Percentiles rank a stretch among this genome's conserved stretches.
These are phyloP conservation scores for Delonix regia DNA, from an alignment of 306 rosid genomes.

Conservation along the genomic window DNA sequence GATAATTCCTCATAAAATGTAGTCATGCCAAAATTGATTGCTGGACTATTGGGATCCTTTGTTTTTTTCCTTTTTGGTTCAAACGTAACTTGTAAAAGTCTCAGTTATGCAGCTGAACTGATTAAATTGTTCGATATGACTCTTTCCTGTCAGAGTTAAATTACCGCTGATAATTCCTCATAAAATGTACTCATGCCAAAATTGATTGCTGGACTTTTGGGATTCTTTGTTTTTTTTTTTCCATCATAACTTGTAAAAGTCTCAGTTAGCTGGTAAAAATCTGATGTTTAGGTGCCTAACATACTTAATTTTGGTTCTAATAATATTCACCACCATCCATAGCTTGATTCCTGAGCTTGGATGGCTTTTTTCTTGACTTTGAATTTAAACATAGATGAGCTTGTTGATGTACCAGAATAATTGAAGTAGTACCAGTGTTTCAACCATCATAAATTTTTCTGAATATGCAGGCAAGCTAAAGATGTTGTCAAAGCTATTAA, in stretches of 20 bases:
- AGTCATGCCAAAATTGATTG: not conserved
- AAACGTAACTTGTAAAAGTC: no score
- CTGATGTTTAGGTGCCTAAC: not conserved
- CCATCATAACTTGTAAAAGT: no score
- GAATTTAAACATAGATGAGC: slow-evolving; percentile 27
- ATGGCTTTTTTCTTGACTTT: slow-evolving; percentile 19
- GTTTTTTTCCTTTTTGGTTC: no score
- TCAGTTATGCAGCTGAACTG: not conserved
- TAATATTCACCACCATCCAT: slow-evolving; percentile 20
- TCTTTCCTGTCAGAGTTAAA: not conserved
- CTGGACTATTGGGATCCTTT: no score
- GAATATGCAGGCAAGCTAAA: slow-evolving; percentile 70
- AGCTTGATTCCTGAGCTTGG: not conserved
- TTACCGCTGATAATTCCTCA: not conserved
- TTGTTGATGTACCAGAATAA: slow-evolving; percentile 22
- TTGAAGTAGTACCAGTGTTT: not conserved
- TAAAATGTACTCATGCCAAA: not conserved
- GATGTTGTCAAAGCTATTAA: slow-evolving; percentile 83
- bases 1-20: not conserved
- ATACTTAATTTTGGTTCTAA: slow-evolving; percentile 14
- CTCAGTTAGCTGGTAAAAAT: slow-evolving; percentile 4
- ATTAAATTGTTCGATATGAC: not conserved
- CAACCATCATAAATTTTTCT: slow-evolving; percentile 25
- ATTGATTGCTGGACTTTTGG: not conserved
- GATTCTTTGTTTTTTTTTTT: no score